Conservation (phyloP, 1,284 basidiomycete species). For the Amylostereum areolatum region DNA sequence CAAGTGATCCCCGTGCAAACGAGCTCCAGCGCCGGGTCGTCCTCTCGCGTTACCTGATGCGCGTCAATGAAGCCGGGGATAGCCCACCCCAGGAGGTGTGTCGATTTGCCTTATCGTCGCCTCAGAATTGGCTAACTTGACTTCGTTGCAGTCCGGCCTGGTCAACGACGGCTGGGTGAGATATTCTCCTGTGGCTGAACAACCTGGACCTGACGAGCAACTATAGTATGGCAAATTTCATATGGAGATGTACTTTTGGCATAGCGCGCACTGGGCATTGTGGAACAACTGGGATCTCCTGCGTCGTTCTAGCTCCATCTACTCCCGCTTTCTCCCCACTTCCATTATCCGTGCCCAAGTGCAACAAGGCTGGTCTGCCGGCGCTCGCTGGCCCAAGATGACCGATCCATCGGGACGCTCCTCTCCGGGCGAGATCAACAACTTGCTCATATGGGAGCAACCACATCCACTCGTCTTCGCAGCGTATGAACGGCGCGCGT, state of each 20-base stretch:
- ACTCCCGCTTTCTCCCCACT: slow-evolving; percentile 40
- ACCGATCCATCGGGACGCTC: slow-evolving; percentile 54
- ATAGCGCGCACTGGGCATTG: slow-evolving; percentile 51
- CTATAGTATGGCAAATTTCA: slow-evolving; percentile 48
- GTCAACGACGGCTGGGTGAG: slow-evolving; percentile 57
- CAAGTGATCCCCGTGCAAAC: slow-evolving; percentile 42
- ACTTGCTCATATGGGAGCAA: slow-evolving; percentile 59
- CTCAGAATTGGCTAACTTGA: slow-evolving; percentile 5
- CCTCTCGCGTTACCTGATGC: slow-evolving; percentile 49
- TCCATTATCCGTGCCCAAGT: slow-evolving; percentile 41
- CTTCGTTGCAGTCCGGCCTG: slow-evolving; percentile 39
- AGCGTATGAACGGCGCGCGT: slow-evolving; percentile 44
- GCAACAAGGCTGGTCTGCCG: slow-evolving; percentile 44
- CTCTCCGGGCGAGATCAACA: slow-evolving; percentile 55
- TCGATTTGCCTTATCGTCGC: slow-evolving; percentile 2
- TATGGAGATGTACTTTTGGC: slow-evolving; percentile 62
- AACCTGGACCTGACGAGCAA: slow-evolving; percentile 5
- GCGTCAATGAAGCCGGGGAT: slow-evolving; percentile 54
- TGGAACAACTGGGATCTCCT: slow-evolving; percentile 58
- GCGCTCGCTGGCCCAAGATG: slow-evolving; percentile 62
- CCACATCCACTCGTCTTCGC: slow-evolving; percentile 55
- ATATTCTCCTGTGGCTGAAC: not conserved
- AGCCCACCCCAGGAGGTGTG: slow-evolving; percentile 52
- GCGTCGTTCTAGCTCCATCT: slow-evolving; percentile 35
- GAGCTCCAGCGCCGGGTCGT: slow-evolving; percentile 54